Evolutionary conservation across 768 basidiomycete genomes (phyloP).

Genomic region (Suillus lakei): DNA sequence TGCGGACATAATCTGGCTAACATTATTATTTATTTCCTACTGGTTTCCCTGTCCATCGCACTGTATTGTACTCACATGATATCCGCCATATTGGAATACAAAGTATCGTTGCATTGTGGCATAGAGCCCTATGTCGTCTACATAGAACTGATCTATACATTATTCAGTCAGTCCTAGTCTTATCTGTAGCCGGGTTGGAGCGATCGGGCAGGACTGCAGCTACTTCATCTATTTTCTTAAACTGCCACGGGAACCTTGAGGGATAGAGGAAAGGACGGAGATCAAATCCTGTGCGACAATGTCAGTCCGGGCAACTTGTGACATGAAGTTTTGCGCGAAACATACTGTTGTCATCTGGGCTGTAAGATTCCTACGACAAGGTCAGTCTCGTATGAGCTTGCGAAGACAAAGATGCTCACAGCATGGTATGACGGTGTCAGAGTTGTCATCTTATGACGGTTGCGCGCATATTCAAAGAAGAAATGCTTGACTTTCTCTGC

Average conservation of each 20-base stretch:
- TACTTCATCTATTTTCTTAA: constrained; percentile 90
- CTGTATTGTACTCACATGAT: constrained; percentile 7
- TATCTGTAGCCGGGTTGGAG: constrained; percentile 48
- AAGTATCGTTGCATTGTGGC: constrained; percentile 2
- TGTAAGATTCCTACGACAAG: constrained; percentile 81
- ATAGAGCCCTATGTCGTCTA: constrained; percentile 6
- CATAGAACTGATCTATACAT: constrained; percentile 22
- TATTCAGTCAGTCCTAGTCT: constrained; percentile 53
- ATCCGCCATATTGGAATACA: background rate
- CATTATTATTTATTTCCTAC: background rate
- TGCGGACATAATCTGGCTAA: constrained; percentile 45
- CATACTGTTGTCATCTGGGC: constrained; percentile 94
- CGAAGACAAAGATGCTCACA: constrained; percentile 48
- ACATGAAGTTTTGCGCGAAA: constrained; percentile 7
- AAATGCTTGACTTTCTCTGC: constrained; percentile 97
- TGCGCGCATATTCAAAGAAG: constrained; percentile 96
- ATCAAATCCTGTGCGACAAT: constrained; percentile 74
- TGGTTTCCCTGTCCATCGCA: background rate
- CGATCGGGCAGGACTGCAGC: constrained; percentile 78
- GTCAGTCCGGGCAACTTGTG: constrained; percentile 6
- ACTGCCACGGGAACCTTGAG: constrained; percentile 95
- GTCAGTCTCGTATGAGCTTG: background rate
- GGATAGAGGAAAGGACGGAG: constrained; percentile 96
- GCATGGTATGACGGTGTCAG: constrained; percentile 94
- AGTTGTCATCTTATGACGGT: constrained; percentile 99